Percentiles rank a stretch among this genome's conserved stretches.
Conservation (phyloP, 1,284 basidiomycete genomes). For the Ustilago shanxiensis region DNA sequence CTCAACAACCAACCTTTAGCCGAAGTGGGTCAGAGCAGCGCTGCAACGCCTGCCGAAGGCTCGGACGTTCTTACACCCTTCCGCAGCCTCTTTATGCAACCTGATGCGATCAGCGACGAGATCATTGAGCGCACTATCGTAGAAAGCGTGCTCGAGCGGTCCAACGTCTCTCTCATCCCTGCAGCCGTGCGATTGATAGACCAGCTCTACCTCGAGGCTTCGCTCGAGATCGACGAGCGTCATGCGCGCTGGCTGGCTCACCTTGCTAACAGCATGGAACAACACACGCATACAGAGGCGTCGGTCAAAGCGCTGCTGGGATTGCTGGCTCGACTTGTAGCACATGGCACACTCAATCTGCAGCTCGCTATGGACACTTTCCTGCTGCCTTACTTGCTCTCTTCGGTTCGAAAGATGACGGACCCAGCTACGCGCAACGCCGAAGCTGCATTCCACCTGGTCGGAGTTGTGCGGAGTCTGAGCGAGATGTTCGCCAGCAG, state of each 20-base stretch:
- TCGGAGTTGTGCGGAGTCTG: constrained; percentile 15
- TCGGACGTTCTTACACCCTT: constrained; percentile 36
- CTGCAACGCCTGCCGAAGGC: constrained; percentile 19
- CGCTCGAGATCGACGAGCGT: constrained; percentile 52
- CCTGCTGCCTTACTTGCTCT: constrained; percentile 31
- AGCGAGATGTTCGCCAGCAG: constrained; percentile 34
- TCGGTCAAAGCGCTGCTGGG: constrained; percentile 26
- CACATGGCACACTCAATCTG: constrained; percentile 48
- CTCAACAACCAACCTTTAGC: background rate
- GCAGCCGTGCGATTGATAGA: constrained; percentile 42
- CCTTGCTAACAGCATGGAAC: constrained; percentile 30
- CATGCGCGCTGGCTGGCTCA: constrained; percentile 47
- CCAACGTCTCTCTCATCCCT: constrained; percentile 12
- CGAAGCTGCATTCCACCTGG: constrained; percentile 20
- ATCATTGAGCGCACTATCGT: constrained; percentile 46
- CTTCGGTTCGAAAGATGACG: constrained; percentile 26
- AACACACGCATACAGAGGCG: constrained; percentile 4
- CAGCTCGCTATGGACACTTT: constrained; percentile 40
- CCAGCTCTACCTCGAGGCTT: constrained; percentile 52
- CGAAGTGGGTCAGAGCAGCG: constrained; percentile 1
- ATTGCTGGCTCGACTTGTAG: constrained; percentile 27
- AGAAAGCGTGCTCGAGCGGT: constrained; percentile 28
- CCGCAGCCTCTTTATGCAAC: constrained; percentile 37
- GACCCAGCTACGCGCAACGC: constrained; percentile 37
- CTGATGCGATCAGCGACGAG: constrained; percentile 45